Evolutionary conservation across 305 asterid genomes (phyloP), one percentile per base, ranked within the genome.

Genomic region (Fraxinus floribunda): DNA sequence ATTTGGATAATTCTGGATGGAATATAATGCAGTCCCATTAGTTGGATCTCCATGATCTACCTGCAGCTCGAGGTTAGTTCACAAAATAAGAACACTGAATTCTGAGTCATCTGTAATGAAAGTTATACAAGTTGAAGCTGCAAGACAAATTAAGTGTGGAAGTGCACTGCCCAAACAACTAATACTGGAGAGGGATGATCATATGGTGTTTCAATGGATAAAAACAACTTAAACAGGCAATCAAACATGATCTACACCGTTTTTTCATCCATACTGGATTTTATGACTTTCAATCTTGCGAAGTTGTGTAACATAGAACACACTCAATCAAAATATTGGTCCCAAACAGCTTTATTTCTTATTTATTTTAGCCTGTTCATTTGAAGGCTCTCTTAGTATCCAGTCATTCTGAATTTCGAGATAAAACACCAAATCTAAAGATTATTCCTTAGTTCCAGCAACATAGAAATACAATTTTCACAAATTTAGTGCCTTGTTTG

Each of bases 1-100:
- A 82, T 78, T 86, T 44, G 86, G 78, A 60, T 79, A 89, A 84
- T 78, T 84, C 78, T 80, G 86, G 72, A 79, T 80, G 80, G 88
- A 82, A 60, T 85, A 83, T 66, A 83, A 85, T 80, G 78, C 87
- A 83, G 55, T 78, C 29, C 78, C 80, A 34, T 83, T 77, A 70
- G 57, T 84, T 30, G 75, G 82, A 64, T 60, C 79, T 20, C 78
- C 81, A 78, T 79, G 85, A 83, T 83, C 86, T 83, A 84, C 87
- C 94, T 91, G 89, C 89, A 87, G 46, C 30, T 75, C 73, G 79
- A 85, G 77, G 86, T 66, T 52, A 80, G 20, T 35, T 52, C 85
- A 78, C 80, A 77, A 75, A 82, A 78, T 76, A 83, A 78, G 66
- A 66, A 77, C 80, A 83, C 83, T 49, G 82, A 84, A 66, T 26